Percentiles rank a stretch among this genome's conserved stretches.
These are phyloP conservation scores for Eurotiales sp. DNA, from an alignment of 2,329 filamentous ascomycete genomes.

Conservation along the genomic window DNA sequence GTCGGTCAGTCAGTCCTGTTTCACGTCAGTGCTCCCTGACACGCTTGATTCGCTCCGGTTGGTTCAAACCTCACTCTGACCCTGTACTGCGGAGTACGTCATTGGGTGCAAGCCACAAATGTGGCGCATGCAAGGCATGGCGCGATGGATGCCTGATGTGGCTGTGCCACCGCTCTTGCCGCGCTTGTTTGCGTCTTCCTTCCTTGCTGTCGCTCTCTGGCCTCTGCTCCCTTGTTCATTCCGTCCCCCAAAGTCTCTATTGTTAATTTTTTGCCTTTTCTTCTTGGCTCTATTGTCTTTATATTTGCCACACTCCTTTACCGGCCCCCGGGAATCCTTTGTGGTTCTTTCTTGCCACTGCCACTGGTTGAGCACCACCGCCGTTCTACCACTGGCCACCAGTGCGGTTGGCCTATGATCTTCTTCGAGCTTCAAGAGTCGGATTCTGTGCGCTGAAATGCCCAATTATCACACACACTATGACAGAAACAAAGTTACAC, in stretches of 20 bases:
- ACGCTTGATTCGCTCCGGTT: background rate
- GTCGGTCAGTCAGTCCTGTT: too few relatives aligned
- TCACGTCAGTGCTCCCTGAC: background rate
- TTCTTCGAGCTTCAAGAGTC: constrained; percentile 17
- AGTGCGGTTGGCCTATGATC: constrained; percentile 11
- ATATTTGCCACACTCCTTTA: background rate
- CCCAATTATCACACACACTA: constrained; percentile 57
- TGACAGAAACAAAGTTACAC: constrained; percentile 75
- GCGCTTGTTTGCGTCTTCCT: constrained; percentile 1
- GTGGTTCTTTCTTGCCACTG: constrained; percentile 8
- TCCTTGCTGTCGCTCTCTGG: background rate
- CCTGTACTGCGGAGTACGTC: too few relatives aligned
- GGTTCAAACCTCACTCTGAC: background rate
- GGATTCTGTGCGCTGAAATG: constrained; percentile 51
- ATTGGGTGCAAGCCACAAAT: constrained; percentile 4
- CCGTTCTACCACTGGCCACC: constrained; percentile 5
- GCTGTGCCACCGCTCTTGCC: constrained; percentile 9
- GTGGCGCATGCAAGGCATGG: background rate
- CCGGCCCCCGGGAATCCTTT: background rate
- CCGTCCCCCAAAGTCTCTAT: background rate
- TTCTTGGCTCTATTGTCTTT: background rate
- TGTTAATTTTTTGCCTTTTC: background rate
- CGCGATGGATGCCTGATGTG: background rate
- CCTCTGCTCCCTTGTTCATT: background rate
- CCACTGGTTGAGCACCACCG: background rate